Conservation (phyloP, 202 grass and related monocot genomes). For the Alloteropsis angusta region DNA sequence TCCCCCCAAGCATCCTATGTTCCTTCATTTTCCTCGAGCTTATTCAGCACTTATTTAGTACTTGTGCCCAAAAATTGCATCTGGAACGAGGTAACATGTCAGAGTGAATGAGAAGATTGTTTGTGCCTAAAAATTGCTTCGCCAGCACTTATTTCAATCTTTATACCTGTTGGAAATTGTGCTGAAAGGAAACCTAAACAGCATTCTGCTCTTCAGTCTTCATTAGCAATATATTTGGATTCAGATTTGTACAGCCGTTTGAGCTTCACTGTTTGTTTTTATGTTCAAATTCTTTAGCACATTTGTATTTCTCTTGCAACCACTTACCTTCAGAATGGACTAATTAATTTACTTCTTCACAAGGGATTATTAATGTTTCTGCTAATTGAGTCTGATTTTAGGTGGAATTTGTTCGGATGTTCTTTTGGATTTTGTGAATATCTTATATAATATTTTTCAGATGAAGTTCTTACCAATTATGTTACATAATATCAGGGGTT, state of each 20-base stretch:
- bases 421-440: background rate
- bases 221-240: background rate
- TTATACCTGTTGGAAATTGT: background rate
- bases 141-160: background rate
- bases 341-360: background rate
- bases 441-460: background rate
- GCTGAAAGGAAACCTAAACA: background rate
- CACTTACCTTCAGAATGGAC: background rate
- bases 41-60: slow-evolving; percentile 11
- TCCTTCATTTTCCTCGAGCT: slow-evolving; percentile 7
- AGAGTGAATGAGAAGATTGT: background rate
- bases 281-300: background rate
- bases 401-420: background rate
- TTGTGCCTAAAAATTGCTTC: background rate
- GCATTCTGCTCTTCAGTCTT: background rate
- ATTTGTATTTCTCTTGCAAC: background rate
- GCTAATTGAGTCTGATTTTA: background rate
- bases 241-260: background rate
- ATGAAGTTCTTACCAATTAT: slow-evolving; percentile 14
- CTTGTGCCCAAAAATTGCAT: slow-evolving; percentile 15
- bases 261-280: background rate
- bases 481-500: slow-evolving; percentile 45
- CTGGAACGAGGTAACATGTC: background rate
- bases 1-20: slow-evolving; percentile 23
- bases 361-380: background rate